Evolutionary conservation across 2,329 filamentous ascomycete genomes (phyloP).

Genomic region (Orbilia javanica): DNA sequence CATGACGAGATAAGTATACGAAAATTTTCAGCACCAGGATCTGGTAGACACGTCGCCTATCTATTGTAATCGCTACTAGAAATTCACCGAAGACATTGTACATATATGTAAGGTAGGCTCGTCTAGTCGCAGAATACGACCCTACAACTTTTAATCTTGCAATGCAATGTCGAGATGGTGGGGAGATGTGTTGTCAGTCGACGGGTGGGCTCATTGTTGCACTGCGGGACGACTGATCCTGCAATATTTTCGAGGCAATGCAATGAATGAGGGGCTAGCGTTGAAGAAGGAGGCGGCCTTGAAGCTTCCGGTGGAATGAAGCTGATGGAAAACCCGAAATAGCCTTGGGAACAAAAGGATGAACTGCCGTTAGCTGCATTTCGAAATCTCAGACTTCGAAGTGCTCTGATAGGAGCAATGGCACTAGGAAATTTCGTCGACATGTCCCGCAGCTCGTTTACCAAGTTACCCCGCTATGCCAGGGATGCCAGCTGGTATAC

Average conservation of each 20-base stretch:
- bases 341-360: slow-evolving; percentile 12
- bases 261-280: slow-evolving; percentile 16
- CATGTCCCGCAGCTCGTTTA: slow-evolving; percentile 21
- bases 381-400: slow-evolving; percentile 12
- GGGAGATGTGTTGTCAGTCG: slow-evolving; percentile 29
- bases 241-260: slow-evolving; percentile 12
- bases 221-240: slow-evolving; percentile 5
- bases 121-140: slow-evolving; percentile 18
- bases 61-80: slow-evolving; percentile 29
- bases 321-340: slow-evolving; percentile 18
- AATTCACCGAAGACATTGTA: slow-evolving; percentile 21
- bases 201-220: slow-evolving; percentile 7
- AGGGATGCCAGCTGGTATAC: slow-evolving; percentile 17
- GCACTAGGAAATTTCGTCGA: slow-evolving; percentile 16
- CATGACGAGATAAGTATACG: slow-evolving; percentile 8
- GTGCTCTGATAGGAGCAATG: background rate
- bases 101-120: slow-evolving; percentile 30
- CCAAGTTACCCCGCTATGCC: slow-evolving; percentile 13
- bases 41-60: slow-evolving; percentile 57
- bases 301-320: background rate
- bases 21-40: slow-evolving; percentile 38
- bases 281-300: background rate
- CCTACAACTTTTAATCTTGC: slow-evolving; percentile 13
- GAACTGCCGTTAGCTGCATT: slow-evolving; percentile 19
- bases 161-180: slow-evolving; percentile 29